Evolutionary conservation across 805 yeast genomes (phyloP).

Genomic region (Alloascoidea hylecoeti): DNA sequence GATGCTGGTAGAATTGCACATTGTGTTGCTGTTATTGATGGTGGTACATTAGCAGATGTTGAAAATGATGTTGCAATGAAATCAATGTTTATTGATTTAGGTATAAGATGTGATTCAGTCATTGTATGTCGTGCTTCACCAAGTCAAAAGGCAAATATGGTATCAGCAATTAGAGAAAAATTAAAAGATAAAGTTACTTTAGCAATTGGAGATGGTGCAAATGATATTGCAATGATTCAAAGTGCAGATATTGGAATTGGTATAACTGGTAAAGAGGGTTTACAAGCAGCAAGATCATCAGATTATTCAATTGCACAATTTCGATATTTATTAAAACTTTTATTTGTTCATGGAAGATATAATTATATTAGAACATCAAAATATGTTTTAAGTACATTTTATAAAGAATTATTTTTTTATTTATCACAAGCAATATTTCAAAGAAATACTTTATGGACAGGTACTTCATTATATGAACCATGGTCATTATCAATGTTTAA

Average conservation of each 20-base stretch:
- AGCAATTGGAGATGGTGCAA: constrained; percentile 98
- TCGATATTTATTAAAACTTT: constrained; percentile 63
- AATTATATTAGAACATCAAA: constrained; percentile 86
- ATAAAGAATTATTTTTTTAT: constrained; percentile 85
- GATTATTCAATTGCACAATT: constrained; percentile 96
- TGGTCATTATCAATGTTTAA: constrained; percentile 98
- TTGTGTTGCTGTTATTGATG: constrained; percentile 89
- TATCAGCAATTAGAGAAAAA: constrained; percentile 59
- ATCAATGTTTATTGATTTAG: constrained; percentile 70
- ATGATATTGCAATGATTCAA: constrained; percentile 98
- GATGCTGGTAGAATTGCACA: constrained; percentile 74
- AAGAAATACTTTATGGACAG: constrained; percentile 76
- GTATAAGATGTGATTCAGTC: constrained; percentile 80
- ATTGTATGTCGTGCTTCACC: constrained; percentile 96
- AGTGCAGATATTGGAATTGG: constrained; percentile 97
- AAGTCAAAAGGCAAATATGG: constrained; percentile 89
- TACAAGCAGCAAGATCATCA: constrained; percentile 91
- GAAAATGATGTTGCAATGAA: constrained; percentile 63
- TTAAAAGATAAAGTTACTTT: constrained; percentile 64
- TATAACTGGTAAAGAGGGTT: constrained; percentile 92
- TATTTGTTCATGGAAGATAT: constrained; percentile 92
- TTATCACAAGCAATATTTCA: constrained; percentile 82
- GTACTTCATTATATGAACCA: constrained; percentile 84
- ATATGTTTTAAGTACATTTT: constrained; percentile 86
- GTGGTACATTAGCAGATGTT: constrained; percentile 63